Conservation (phyloP, 1,284 basidiomycete genomes). For the Cryptococcus neoformans region DNA sequence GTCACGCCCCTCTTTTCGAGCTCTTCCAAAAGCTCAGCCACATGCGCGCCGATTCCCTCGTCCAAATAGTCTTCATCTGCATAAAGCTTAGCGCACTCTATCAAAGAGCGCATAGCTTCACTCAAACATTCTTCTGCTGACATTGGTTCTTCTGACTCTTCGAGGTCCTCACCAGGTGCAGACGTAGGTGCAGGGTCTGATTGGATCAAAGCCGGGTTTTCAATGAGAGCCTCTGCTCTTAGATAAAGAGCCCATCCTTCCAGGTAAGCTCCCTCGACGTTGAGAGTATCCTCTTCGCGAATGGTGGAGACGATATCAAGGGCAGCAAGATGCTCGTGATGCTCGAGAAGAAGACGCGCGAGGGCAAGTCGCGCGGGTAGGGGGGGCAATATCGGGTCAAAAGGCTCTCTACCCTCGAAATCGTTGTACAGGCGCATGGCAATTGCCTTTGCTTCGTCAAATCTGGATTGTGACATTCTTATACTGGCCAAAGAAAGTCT, state of each 20-base stretch:
- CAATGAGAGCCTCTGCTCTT: slow-evolving; percentile 43
- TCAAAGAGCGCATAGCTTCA: slow-evolving; percentile 75
- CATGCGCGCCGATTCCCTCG: slow-evolving; percentile 72
- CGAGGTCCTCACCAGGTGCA: slow-evolving; percentile 50
- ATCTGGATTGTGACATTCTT: slow-evolving; percentile 78
- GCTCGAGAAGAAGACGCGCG: slow-evolving; percentile 80
- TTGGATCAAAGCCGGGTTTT: slow-evolving; percentile 19
- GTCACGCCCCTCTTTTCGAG: slow-evolving; percentile 68
- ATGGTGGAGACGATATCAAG: slow-evolving; percentile 74
- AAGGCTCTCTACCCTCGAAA: slow-evolving; percentile 72
- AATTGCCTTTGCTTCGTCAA: slow-evolving; percentile 71
- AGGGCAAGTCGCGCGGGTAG: slow-evolving; percentile 70
- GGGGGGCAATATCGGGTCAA: slow-evolving; percentile 68
- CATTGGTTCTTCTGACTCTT: slow-evolving; percentile 54
- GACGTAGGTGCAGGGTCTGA: slow-evolving; percentile 1
- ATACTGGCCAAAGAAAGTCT: slow-evolving; percentile 81
- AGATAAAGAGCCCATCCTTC: slow-evolving; percentile 92
- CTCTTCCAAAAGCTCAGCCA: slow-evolving; percentile 66
- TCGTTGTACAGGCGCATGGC: slow-evolving; percentile 67
- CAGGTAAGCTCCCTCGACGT: slow-evolving; percentile 91
- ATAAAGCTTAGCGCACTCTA: slow-evolving; percentile 76
- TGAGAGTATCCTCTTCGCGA: slow-evolving; percentile 78
- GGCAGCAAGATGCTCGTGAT: slow-evolving; percentile 66
- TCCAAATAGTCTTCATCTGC: slow-evolving; percentile 70
- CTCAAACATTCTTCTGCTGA: slow-evolving; percentile 74